Base-by-base conservation (phyloP, 2,329 filamentous ascomycete species). In the Beauveria bassiana region DNA sequence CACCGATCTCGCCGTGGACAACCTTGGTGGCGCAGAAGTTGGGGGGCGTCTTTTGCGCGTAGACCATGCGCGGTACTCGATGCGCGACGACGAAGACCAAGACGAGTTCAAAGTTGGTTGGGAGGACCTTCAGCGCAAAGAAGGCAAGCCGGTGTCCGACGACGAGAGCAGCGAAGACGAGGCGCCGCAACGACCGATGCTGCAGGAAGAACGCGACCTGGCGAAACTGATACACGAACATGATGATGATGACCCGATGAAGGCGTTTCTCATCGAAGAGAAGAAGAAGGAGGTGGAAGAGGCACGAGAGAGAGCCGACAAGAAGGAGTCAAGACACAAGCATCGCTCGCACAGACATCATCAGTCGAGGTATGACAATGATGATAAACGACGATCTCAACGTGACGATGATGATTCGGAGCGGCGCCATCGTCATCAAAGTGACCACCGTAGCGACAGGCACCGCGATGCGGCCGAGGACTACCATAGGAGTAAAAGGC, bases 241-340 rank as follows among this genome's bases (percentile, higher is more conserved):
- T 65, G 95, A 98, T 66, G 93, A 97, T 26, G 93, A 98, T 64
- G 95, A 99, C 72, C 95, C 95, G 0, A 99, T 99, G 95, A 97
- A 96, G 75, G 86, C 85, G 43, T 97, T 90, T 68, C 72, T 98
- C 65, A 86, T 97, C 57, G 85, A 93, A 65, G 89, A 96, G 75
- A 97, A 98, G 81, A 92, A 90, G 74, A 91, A 91, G 71, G 91
- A 96, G 72, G 84, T 96, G 14, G 86, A 89, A 60, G 82, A 84
- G 62, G 93, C 91, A 3, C 74, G 67, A 79, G 80, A 81, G 74
- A 70, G 75, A 70, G 67, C 79, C 62, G 78, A 81, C 16, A 81
- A 77, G 68, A 80, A 75, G 66, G 75, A 79, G 63, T 78, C 77
- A 64, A 76, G 69, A 72, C 83, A 79, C 61, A 76, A 74, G 55